Evolutionary conservation across 495 filamentous ascomycete species (phyloP).

Genomic region (Aspergillus affinis): DNA sequence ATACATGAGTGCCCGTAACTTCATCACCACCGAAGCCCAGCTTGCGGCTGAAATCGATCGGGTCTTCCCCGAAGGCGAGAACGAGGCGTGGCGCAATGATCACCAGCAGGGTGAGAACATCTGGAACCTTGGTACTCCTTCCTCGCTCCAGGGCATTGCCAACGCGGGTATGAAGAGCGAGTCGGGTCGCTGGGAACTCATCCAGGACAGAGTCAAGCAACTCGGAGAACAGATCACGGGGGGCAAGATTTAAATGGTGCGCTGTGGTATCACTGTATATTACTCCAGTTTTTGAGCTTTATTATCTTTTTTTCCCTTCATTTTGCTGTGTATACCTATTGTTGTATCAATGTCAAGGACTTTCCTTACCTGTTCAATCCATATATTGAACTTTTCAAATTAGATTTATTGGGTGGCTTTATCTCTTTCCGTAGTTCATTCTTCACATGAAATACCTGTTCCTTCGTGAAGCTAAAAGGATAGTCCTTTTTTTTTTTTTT

Average conservation of each 20-base stretch:
- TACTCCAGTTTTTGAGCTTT: slow-evolving; percentile 13
- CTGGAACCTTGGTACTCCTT: slow-evolving; percentile 58
- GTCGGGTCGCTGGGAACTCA: slow-evolving; percentile 42
- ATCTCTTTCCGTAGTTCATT: too few species aligned
- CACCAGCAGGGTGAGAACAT: slow-evolving; percentile 47
- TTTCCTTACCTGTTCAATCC: slow-evolving; percentile 1
- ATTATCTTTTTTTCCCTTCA: background rate
- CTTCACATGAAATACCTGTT: too few species aligned
- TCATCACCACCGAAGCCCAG: slow-evolving; percentile 63
- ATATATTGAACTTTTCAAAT: background rate
- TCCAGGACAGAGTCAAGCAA: slow-evolving; percentile 58
- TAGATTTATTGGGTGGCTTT: too few species aligned
- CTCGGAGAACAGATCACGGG: slow-evolving; percentile 69
- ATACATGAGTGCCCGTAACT: slow-evolving; percentile 63
- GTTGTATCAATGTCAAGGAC: slow-evolving; percentile 1
- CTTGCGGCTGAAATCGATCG: slow-evolving; percentile 60
- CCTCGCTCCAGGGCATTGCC: slow-evolving; percentile 44
- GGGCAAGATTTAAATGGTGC: slow-evolving; percentile 55
- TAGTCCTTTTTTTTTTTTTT: too few species aligned
- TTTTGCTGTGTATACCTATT: slow-evolving; percentile 15
- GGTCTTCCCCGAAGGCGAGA: slow-evolving; percentile 56
- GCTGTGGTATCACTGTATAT: slow-evolving; percentile 20
- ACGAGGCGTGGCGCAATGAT: slow-evolving; percentile 48
- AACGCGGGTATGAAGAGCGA: slow-evolving; percentile 34
- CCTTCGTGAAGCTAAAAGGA: too few species aligned